These are phyloP conservation scores for Mycena galericulata DNA, from an alignment of 768 basidiomycete genomes.

Conservation along the genomic window DNA sequence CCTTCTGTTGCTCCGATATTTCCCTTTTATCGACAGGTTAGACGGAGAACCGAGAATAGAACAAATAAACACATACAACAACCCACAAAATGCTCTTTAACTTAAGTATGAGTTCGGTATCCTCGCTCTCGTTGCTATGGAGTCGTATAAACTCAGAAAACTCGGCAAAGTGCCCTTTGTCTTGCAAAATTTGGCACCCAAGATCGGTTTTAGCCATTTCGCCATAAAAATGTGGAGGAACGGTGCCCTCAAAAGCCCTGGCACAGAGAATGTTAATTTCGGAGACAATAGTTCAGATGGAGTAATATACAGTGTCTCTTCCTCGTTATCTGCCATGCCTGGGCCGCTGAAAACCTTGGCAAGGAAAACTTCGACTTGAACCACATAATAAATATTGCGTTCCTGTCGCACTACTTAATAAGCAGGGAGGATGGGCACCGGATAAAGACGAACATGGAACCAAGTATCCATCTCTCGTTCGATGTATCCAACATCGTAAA, in stretches of 20 bases:
- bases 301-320: conserved; percentile 48
- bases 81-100: conserved; percentile 98
- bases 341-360: conserved; percentile 78
- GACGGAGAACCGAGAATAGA: not conserved
- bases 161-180: conserved; percentile 91
- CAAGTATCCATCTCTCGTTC: conserved; percentile 95
- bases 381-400: conserved; percentile 92
- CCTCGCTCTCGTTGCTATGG: conserved; percentile 87
- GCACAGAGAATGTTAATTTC: conserved; percentile 1
- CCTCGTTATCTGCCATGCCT: conserved; percentile 66
- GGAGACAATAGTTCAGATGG: not conserved
- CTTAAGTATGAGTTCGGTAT: conserved; percentile 86
- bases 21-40: conserved; percentile 64
- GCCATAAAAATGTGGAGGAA: conserved; percentile 97
- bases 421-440: not conserved
- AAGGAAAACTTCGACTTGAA: conserved; percentile 93
- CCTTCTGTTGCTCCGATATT: conserved; percentile 92
- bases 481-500: conserved; percentile 93
- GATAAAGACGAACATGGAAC: conserved; percentile 79
- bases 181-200: conserved; percentile 90
- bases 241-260: conserved; percentile 86
- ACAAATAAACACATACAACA: conserved; percentile 69
- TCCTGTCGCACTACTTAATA: conserved; percentile 65
- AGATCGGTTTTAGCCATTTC: conserved; percentile 98
- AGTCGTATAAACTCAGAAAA: conserved; percentile 92